Base-by-base conservation (phyloP, 306 rosid species). In the Luffa aegyptiaca region DNA sequence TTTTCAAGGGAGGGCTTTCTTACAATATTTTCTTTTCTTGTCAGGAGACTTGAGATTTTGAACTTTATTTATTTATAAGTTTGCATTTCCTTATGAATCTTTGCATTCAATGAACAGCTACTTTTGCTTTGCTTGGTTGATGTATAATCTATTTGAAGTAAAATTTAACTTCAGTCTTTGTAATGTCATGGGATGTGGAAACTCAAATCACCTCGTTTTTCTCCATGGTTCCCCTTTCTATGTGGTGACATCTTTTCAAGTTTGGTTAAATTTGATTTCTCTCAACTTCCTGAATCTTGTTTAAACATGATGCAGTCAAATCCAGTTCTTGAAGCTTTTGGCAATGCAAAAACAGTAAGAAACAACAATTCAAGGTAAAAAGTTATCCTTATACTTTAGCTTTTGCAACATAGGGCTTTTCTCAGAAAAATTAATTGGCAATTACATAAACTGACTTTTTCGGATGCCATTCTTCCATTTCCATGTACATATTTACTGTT, bases 251-350 rank as follows among this genome's bases (percentile, higher is more conserved):
- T 51, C 61, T 49, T 73, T 62, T 73, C 73, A 37, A 37, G 49
- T 33, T 72, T 72, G 57, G 2, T 72, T 72, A 20, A 10, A 72
- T n/a, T n/a, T 16, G 11, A 49, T 76, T 58, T 77, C 45, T 66
- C 26, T 79, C 64, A 33, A 39, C 62, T 33, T 62, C 3, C 52
- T 46, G 59, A 35, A 21, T 78, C 70, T 39, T 31, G 44, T 65
- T 36, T 37, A 56, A 53, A 83, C 66, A 46, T 79, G 59, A 4
- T 87, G 88, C 95, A 93, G 98, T 91, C 98, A 78, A 93, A 93
- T 87, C 98, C 97, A 84, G 98, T 93, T 87, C 98, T 93, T 66
- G 98, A 93, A 88, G 98, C 98, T 81, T 93, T 93, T 87, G 98
- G 98, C 82, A 91, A 93, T 8, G 95, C 98, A 71, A 93, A 93